Percentiles rank a stretch among this genome's conserved stretches.
Conservation (phyloP, 1,139 yeast species). For the Scheffersomyces quercinus region DNA sequence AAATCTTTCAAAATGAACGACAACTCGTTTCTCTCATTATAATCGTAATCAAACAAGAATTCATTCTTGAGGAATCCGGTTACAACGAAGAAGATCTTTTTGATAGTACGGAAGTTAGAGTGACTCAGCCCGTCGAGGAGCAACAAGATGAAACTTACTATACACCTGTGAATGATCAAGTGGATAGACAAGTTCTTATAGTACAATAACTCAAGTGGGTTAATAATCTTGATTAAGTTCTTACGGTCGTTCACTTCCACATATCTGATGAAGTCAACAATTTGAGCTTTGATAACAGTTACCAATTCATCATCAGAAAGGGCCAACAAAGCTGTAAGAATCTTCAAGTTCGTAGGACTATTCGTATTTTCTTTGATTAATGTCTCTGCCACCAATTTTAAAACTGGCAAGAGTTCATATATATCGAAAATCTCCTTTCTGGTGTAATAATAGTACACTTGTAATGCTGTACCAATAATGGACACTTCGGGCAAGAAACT, state of each 20-base stretch:
- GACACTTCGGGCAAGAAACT: slow-evolving; percentile 41
- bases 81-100: slow-evolving; percentile 33
- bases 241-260: slow-evolving; percentile 31
- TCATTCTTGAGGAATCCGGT: slow-evolving; percentile 46
- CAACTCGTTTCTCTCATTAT: slow-evolving; percentile 31
- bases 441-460: slow-evolving; percentile 28
- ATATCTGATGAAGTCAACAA: slow-evolving; percentile 36
- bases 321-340: slow-evolving; percentile 15
- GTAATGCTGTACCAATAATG: slow-evolving; percentile 40
- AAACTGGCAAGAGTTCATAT: slow-evolving; percentile 29
- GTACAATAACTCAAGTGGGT: slow-evolving; percentile 44
- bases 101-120: slow-evolving; percentile 21
- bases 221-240: slow-evolving; percentile 29
- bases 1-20: slow-evolving; percentile 32
- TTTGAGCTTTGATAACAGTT: slow-evolving; percentile 27
- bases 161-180: slow-evolving; percentile 38
- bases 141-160: slow-evolving; percentile 33
- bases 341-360: slow-evolving; percentile 21
- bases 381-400: slow-evolving; percentile 23
- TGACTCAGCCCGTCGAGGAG: slow-evolving; percentile 13
- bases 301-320: slow-evolving; percentile 15
- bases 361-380: slow-evolving; percentile 23
- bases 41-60: slow-evolving; percentile 46
- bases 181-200: slow-evolving; percentile 47
- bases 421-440: slow-evolving; percentile 20